phyloP scores from a whole-genome alignment of 83 land plant species.

The Isoetes engelmannii region DNA sequence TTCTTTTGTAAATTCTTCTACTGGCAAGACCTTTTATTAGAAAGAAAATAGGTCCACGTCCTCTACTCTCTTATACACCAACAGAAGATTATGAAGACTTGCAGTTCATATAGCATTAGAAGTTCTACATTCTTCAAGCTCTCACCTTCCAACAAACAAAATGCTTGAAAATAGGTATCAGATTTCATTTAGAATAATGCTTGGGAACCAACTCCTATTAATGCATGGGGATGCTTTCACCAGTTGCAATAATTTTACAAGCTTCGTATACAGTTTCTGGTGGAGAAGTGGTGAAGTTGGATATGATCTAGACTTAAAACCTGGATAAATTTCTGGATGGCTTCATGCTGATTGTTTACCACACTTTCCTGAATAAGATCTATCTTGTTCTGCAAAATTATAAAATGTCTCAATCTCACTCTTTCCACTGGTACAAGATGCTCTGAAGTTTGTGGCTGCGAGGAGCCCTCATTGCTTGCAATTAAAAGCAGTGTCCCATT shows the following conservation, averaged over 20 bases:
- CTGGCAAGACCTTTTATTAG: neutral
- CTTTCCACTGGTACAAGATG: constrained; percentile 97
- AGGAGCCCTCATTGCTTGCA: constrained; percentile 95
- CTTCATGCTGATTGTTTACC: constrained; percentile 76
- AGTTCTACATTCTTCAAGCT: too few relatives aligned
- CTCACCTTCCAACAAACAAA: too few relatives aligned
- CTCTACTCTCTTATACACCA: constrained; percentile 89
- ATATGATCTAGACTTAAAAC: too few relatives aligned
- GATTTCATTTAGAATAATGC: constrained; percentile 57
- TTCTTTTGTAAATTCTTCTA: too few relatives aligned
- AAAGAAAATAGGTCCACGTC: neutral
- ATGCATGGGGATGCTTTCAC: neutral
- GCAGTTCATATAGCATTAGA: too few relatives aligned
- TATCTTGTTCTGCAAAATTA: constrained; percentile 90
- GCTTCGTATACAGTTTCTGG: too few relatives aligned
- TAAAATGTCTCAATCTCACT: constrained; percentile 88
- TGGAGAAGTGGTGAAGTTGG: too few relatives aligned
- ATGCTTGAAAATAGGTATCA: constrained; percentile 92
- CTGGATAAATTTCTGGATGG: constrained; percentile 87
- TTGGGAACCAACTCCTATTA: neutral
- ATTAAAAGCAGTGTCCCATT: constrained; percentile 94
- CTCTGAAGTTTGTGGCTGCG: constrained; percentile 98
- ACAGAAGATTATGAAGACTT: constrained; percentile 71
- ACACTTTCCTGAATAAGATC: constrained; percentile 94
- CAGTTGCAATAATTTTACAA: neutral